Conservation (phyloP, 2,329 filamentous ascomycete genomes). For the Xylariaceae sp. region DNA sequence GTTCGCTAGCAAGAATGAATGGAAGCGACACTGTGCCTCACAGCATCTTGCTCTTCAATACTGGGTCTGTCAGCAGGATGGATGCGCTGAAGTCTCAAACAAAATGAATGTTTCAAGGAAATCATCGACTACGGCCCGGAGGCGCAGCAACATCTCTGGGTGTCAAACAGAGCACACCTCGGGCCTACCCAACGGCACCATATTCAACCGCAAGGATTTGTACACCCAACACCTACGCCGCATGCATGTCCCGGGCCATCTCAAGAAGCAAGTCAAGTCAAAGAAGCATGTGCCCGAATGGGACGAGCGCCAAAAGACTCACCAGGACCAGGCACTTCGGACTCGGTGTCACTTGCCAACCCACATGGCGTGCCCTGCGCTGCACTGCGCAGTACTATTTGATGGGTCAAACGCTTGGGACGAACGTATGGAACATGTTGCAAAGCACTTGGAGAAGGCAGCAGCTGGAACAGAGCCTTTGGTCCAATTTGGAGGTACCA, state of each 20-base stretch:
- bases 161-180: constrained; percentile 15
- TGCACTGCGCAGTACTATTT: constrained; percentile 60
- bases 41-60: constrained; percentile 75
- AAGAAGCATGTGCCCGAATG: constrained; percentile 38
- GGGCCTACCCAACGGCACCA: constrained; percentile 51
- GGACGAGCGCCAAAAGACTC: constrained; percentile 53
- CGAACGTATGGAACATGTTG: constrained; percentile 82
- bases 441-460: constrained; percentile 68
- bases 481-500: constrained; percentile 27
- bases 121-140: constrained; percentile 19
- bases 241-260: constrained; percentile 66
- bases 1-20: constrained; percentile 86
- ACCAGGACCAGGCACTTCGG: constrained; percentile 59
- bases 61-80: constrained; percentile 72
- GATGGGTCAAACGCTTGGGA: constrained; percentile 69
- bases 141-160: constrained; percentile 17
- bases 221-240: constrained; percentile 85
- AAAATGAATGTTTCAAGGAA: constrained; percentile 23
- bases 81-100: constrained; percentile 42
- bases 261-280: constrained; percentile 38
- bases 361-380: constrained; percentile 59
- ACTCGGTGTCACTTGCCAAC: constrained; percentile 61
- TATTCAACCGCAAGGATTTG: constrained; percentile 89
- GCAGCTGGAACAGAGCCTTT: constrained; percentile 32
- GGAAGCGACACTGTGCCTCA: constrained; percentile 83